Conservation (phyloP, 179 eudicot genomes). For the Amaranthus tricolor region DNA sequence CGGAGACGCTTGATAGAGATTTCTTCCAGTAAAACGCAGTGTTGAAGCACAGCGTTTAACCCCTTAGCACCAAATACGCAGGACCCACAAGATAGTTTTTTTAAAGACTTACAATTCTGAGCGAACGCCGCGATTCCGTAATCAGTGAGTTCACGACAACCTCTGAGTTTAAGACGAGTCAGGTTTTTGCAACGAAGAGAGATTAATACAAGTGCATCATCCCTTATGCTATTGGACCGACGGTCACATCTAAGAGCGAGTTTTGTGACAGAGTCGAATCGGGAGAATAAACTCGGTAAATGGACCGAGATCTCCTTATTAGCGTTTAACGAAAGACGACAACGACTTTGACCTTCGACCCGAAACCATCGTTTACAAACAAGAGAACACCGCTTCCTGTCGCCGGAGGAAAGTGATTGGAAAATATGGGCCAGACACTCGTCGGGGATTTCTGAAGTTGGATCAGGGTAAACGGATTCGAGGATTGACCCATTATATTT, state of each 20-base stretch:
- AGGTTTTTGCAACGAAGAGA: slow-evolving; percentile 57
- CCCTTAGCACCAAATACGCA: slow-evolving; percentile 77
- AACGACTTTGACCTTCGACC: slow-evolving; percentile 81
- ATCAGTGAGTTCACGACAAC: slow-evolving; percentile 64
- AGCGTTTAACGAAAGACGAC: slow-evolving; percentile 64
- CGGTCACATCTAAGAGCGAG: slow-evolving; percentile 81
- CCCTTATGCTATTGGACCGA: slow-evolving; percentile 55
- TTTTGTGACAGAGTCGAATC: slow-evolving; percentile 75
- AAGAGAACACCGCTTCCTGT: slow-evolving; percentile 53
- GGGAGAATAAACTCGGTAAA: slow-evolving; percentile 39
- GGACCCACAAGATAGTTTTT: slow-evolving; percentile 71
- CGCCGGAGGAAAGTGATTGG: slow-evolving; percentile 49
- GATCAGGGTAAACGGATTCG: slow-evolving; percentile 25
- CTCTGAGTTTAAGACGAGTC: slow-evolving; percentile 65
- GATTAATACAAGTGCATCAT: slow-evolving; percentile 48
- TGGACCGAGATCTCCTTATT: slow-evolving; percentile 33
- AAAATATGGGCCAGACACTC: slow-evolving; percentile 69
- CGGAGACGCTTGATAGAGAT: slow-evolving; percentile 71
- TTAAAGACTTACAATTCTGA: slow-evolving; percentile 48
- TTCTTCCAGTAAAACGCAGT: slow-evolving; percentile 61
- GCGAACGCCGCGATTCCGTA: slow-evolving; percentile 55
- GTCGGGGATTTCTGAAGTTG: slow-evolving; percentile 54
- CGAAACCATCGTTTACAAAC: slow-evolving; percentile 70
- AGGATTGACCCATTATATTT: neutral
- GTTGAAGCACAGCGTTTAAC: slow-evolving; percentile 50